These are phyloP conservation scores for Ogataea dorogensis DNA, from an alignment of 805 yeast species.

Conservation along the genomic window DNA sequence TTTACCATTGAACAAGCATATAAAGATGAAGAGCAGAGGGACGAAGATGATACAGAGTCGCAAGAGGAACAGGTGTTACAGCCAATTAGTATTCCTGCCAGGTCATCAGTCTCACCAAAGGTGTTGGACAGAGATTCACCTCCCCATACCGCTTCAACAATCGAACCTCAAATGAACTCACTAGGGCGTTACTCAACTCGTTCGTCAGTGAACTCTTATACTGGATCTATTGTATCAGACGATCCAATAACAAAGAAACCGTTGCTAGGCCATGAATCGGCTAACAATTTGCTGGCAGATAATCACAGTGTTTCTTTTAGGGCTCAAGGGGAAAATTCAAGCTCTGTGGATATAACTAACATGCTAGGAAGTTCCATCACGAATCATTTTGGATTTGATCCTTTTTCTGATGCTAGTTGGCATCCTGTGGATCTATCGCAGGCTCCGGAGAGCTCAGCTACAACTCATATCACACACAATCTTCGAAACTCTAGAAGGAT, in stretches of 20 bases:
- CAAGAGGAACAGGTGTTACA: background rate
- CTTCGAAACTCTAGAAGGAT: slow-evolving; percentile 3
- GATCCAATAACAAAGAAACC: slow-evolving; percentile 21
- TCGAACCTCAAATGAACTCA: slow-evolving; percentile 2
- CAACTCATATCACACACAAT: slow-evolving; percentile 2
- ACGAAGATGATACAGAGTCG: slow-evolving; percentile 5
- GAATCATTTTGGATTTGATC: slow-evolving; percentile 6
- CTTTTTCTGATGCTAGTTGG: slow-evolving; percentile 21
- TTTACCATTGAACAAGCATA: slow-evolving; percentile 24
- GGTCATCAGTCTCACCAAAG: slow-evolving; percentile 2
- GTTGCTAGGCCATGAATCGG: slow-evolving; percentile 18
- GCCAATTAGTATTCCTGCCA: background rate
- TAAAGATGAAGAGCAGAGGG: slow-evolving; percentile 7
- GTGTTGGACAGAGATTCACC: background rate
- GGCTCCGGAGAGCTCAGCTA: slow-evolving; percentile 1
- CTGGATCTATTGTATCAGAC: slow-evolving; percentile 20
- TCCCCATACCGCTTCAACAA: slow-evolving; percentile 3
- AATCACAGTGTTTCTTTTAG: slow-evolving; percentile 4
- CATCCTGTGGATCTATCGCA: slow-evolving; percentile 23
- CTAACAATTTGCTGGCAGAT: slow-evolving; percentile 13
- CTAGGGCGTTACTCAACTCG: slow-evolving; percentile 16
- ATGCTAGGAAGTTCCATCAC: slow-evolving; percentile 22
- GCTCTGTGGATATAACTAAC: slow-evolving; percentile 25
- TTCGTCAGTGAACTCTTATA: slow-evolving; percentile 20
- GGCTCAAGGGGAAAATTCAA: slow-evolving; percentile 25